Evolutionary conservation across 1,284 basidiomycete genomes (phyloP).

Genomic region (Ganoderma multipileum): DNA sequence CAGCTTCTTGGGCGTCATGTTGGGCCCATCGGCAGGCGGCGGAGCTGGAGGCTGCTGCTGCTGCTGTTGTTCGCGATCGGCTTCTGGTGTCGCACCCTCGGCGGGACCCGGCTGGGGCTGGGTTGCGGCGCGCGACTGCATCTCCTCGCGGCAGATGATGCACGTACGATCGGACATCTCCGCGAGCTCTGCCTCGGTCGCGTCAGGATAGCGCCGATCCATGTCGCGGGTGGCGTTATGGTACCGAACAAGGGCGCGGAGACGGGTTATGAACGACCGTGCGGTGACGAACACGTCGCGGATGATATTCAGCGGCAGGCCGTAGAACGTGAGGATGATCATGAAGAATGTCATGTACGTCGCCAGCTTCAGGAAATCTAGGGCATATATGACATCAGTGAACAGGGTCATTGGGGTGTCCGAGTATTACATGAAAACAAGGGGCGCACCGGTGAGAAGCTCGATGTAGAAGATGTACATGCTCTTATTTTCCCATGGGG

Average conservation of each 20-base stretch:
- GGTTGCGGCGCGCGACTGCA: conserved; percentile 55
- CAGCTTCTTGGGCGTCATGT: conserved; percentile 95
- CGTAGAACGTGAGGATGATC: conserved; percentile 92
- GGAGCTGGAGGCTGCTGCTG: conserved; percentile 25
- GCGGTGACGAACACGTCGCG: conserved; percentile 97
- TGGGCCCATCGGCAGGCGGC: conserved; percentile 51
- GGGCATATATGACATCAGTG: conserved; percentile 14
- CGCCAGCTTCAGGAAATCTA: conserved; percentile 92
- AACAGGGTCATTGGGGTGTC: background rate
- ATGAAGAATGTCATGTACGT: conserved; percentile 95
- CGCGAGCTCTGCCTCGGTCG: conserved; percentile 86
- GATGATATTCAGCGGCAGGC: conserved; percentile 95
- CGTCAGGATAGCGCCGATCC: conserved; percentile 95
- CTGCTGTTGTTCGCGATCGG: conserved; percentile 18
- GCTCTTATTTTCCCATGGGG: conserved; percentile 97
- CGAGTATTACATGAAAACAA: background rate
- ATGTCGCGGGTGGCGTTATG: conserved; percentile 95
- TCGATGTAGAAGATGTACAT: conserved; percentile 98
- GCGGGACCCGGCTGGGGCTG: conserved; percentile 19
- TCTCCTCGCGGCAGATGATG: conserved; percentile 99
- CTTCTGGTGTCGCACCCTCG: conserved; percentile 26
- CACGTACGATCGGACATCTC: conserved; percentile 90
- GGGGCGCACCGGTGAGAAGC: conserved; percentile 77
- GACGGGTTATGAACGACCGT: conserved; percentile 87
- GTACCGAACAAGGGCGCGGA: conserved; percentile 90